Percentiles rank a stretch among this genome's conserved stretches.
Evolutionary conservation across 352 stramenopile species (phyloP).

Genomic region (Peronospora farinosa): DNA sequence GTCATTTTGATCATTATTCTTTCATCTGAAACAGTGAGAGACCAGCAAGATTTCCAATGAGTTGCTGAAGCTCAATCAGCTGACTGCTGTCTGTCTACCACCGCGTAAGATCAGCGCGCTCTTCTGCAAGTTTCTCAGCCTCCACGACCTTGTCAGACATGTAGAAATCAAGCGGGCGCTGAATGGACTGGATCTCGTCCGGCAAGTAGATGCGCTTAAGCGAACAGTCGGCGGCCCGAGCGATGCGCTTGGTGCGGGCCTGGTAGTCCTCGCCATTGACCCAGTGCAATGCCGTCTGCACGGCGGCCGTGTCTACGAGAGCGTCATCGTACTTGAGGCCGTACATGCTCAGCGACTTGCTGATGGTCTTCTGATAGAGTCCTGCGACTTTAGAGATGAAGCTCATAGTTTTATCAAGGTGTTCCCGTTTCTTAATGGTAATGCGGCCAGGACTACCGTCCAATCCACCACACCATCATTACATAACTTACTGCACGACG

Average conservation of each 20-base stretch:
- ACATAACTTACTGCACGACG: too few relatives aligned
- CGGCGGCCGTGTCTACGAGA: conserved; percentile 72
- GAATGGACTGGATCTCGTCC: conserved; percentile 83
- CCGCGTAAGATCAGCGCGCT: conserved; percentile 74
- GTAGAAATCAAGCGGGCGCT: conserved; percentile 78
- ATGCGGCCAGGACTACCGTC: too few relatives aligned
- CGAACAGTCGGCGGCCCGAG: conserved; percentile 75
- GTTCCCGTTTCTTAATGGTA: too few relatives aligned
- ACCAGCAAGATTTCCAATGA: too few relatives aligned
- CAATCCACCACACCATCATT: too few relatives aligned
- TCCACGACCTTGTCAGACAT: conserved; percentile 46
- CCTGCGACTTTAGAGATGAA: too few relatives aligned
- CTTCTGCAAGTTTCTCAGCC: conserved; percentile 54
- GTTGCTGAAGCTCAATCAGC: background rate
- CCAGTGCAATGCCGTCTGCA: conserved; percentile 80
- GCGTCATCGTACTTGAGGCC: conserved; percentile 27
- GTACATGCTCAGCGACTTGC: too few relatives aligned
- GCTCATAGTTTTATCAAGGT: too few relatives aligned
- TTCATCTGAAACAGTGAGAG: too few relatives aligned
- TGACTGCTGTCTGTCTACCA: conserved; percentile 45
- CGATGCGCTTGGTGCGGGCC: conserved; percentile 71
- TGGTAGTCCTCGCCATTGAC: conserved; percentile 72
- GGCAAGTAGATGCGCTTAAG: conserved; percentile 82
- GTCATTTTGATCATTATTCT: too few relatives aligned
- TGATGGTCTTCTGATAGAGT: too few relatives aligned